Conservation (phyloP, 805 yeast species). For the Debaryomyces maramus region DNA sequence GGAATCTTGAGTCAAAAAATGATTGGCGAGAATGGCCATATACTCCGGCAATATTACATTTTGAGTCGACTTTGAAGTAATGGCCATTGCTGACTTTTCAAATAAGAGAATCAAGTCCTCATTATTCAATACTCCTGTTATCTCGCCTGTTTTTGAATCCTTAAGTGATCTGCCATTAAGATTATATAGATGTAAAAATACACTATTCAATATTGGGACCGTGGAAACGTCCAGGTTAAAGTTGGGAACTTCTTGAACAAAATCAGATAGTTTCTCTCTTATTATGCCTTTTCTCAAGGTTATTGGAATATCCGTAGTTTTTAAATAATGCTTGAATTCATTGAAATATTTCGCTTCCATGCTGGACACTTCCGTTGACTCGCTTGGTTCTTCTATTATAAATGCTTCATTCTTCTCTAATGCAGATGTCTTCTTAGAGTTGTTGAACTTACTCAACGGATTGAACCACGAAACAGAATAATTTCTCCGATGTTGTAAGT, state of each 20-base stretch:
- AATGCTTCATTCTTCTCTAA: background rate
- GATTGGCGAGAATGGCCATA: constrained; percentile 24
- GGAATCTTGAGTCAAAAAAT: constrained; percentile 14
- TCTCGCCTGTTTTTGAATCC: background rate
- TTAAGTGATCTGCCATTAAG: constrained; percentile 11
- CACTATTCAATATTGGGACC: constrained; percentile 21
- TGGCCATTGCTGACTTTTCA: constrained; percentile 14
- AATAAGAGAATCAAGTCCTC: constrained; percentile 16
- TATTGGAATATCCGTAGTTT: constrained; percentile 25
- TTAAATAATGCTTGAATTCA: constrained; percentile 26
- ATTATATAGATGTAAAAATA: constrained; percentile 17
- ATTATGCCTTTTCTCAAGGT: constrained; percentile 19
- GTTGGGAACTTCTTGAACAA: constrained; percentile 11
- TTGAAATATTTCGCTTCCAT: constrained; percentile 6
- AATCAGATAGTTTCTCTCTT: constrained; percentile 17
- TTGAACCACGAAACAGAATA: constrained; percentile 14
- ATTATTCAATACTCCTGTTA: constrained; percentile 2
- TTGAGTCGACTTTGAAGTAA: constrained; percentile 4
- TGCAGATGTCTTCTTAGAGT: background rate
- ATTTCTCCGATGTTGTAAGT: background rate
- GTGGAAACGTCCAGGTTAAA: constrained; percentile 8
- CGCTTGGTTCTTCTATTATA: constrained; percentile 12
- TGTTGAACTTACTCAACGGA: constrained; percentile 16
- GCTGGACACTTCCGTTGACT: constrained; percentile 1
- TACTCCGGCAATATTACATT: constrained; percentile 25